These are phyloP conservation scores for Botrytis squamosa DNA, from an alignment of 2,329 filamentous ascomycete species.

Conservation along the genomic window DNA sequence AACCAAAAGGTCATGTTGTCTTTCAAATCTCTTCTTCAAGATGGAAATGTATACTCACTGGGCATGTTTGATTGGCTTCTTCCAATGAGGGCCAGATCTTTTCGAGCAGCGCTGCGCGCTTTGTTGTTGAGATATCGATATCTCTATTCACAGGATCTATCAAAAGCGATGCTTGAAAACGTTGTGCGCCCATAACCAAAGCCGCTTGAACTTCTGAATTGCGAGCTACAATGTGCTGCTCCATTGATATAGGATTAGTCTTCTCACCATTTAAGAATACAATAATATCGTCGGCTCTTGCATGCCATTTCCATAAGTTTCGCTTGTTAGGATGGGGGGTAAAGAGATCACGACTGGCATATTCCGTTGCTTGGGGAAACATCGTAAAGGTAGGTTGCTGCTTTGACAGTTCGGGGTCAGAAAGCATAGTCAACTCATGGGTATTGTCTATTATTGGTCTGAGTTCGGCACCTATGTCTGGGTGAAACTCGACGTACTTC, in stretches of 20 bases:
- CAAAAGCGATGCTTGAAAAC: background rate
- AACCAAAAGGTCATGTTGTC: constrained; percentile 28
- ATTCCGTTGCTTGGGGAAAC: background rate
- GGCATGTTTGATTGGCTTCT: background rate
- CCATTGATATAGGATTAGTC: constrained; percentile 41
- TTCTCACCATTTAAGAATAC: constrained; percentile 47
- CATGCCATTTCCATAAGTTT: constrained; percentile 40
- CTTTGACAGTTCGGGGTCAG: background rate
- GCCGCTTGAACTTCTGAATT: background rate
- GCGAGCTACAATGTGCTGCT: constrained; percentile 6
- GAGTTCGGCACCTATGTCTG: constrained; percentile 38
- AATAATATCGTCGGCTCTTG: constrained; percentile 44
- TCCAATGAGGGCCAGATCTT: background rate
- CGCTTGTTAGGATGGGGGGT: constrained; percentile 38
- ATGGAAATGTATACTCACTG: background rate
- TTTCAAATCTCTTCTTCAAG: constrained; percentile 35
- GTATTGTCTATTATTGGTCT: background rate
- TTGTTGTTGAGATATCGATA: background rate
- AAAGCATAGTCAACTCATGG: background rate
- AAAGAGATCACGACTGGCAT: constrained; percentile 27
- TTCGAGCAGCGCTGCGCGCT: background rate
- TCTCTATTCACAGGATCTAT: background rate
- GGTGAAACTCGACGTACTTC: constrained; percentile 1
- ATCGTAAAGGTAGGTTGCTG: background rate
- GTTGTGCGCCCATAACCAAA: background rate